A percentile compares a stretch with the other conserved stretches of the same genome.
phyloP scores from a whole-genome alignment of 208 protist genomes.

The Crithidia acanthocephali region DNA sequence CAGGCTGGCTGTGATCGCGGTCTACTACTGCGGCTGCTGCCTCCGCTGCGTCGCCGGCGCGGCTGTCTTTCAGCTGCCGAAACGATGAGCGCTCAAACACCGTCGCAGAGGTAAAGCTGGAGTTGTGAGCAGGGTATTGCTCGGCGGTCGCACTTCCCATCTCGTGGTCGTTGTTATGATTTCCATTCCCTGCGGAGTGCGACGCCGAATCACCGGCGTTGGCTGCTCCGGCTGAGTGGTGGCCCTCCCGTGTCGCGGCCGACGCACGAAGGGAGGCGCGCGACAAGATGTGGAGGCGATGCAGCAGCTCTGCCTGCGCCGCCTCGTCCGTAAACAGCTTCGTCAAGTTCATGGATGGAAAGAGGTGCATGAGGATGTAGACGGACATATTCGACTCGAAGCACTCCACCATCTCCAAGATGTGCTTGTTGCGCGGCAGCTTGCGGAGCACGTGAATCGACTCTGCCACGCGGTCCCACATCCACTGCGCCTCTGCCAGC shows the following conservation, averaged over 20 bases:
- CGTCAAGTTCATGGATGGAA: slow-evolving; percentile 71
- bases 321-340: slow-evolving; percentile 54
- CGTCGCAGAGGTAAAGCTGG: background rate
- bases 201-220: background rate
- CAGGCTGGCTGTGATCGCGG: too few species aligned
- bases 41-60: background rate
- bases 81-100: background rate
- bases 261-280: slow-evolving; percentile 6
- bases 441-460: slow-evolving; percentile 85
- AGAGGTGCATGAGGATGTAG: slow-evolving; percentile 90
- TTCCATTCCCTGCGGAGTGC: background rate
- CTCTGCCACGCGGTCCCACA: slow-evolving; percentile 81
- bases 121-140: background rate
- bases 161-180: background rate
- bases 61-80: slow-evolving; percentile 4
- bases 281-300: slow-evolving; percentile 14
- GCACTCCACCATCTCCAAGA: slow-evolving; percentile 88
- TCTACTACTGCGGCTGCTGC: background rate
- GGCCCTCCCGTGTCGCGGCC: background rate
- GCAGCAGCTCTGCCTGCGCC: slow-evolving; percentile 15
- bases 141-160: background rate
- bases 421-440: slow-evolving; percentile 78
- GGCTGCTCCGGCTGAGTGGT: background rate
- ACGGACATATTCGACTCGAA: slow-evolving; percentile 82
- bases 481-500: slow-evolving; percentile 79